A percentile compares a stretch with the other conserved stretches of the same genome.
Evolutionary conservation across 2,329 filamentous ascomycete species (phyloP).

Genomic region (Fusarium tanahbumbuense): DNA sequence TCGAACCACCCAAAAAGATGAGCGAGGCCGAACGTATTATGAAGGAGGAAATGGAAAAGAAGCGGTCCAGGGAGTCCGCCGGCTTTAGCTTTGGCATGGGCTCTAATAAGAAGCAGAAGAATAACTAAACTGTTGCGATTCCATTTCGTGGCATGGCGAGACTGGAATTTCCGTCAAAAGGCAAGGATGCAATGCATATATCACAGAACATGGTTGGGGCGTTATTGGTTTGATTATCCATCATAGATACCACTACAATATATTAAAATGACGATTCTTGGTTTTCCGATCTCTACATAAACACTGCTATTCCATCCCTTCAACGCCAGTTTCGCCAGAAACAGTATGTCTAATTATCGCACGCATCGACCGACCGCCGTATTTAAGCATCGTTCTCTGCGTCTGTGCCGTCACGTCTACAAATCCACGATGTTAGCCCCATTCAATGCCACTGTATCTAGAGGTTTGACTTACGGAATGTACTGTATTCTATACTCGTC

Average conservation of each 20-base stretch:
- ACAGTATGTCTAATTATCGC: constrained; percentile 28
- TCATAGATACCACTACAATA: constrained; percentile 48
- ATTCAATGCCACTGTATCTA: neutral
- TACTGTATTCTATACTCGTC: constrained; percentile 73
- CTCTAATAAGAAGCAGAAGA: constrained; percentile 65
- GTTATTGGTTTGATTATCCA: constrained; percentile 37
- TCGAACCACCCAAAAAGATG: constrained; percentile 81
- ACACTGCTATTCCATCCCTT: constrained; percentile 27
- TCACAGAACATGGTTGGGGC: constrained; percentile 20
- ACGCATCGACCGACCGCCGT: neutral
- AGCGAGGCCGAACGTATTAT: constrained; percentile 90
- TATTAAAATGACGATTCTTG: constrained; percentile 27
- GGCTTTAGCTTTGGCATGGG: constrained; percentile 60
- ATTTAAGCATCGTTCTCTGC: constrained; percentile 59
- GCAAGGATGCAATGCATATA: neutral
- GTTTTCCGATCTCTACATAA: constrained; percentile 21
- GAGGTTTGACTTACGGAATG: constrained; percentile 63
- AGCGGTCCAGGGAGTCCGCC: constrained; percentile 64
- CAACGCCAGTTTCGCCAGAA: constrained; percentile 52
- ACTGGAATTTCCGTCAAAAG: neutral
- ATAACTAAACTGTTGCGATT: constrained; percentile 22
- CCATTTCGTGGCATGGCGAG: neutral
- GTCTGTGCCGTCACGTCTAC: constrained; percentile 68
- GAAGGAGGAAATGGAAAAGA: constrained; percentile 83
- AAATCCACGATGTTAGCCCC: constrained; percentile 25